Percentiles rank a stretch among this genome's conserved stretches.
phyloP scores from a whole-genome alignment of 2,329 filamentous ascomycete species.

The Plectosphaerella cucumerina region DNA sequence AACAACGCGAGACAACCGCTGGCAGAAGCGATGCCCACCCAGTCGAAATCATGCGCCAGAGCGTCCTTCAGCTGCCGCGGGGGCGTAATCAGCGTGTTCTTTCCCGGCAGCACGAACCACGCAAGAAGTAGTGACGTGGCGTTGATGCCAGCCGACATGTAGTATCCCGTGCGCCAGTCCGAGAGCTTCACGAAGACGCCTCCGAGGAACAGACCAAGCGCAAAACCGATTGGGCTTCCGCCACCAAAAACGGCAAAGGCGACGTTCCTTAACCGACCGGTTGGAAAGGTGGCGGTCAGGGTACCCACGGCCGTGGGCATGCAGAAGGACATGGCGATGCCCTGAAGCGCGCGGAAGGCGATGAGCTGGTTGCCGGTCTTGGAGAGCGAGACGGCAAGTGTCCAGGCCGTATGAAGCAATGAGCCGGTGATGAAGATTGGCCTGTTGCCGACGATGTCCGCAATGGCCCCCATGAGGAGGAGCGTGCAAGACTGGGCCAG shows the following conservation, averaged over 20 bases:
- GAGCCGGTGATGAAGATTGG: constrained; percentile 28
- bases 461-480: constrained; percentile 30
- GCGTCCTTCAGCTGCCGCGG: constrained; percentile 20
- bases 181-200: constrained; percentile 43
- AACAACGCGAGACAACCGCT: constrained; percentile 42
- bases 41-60: constrained; percentile 42
- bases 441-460: constrained; percentile 30
- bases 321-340: constrained; percentile 31
- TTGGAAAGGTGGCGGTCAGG: constrained; percentile 30
- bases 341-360: constrained; percentile 27
- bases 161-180: constrained; percentile 44
- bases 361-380: constrained; percentile 31
- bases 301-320: constrained; percentile 31
- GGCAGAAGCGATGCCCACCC: constrained; percentile 43
- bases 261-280: constrained; percentile 30
- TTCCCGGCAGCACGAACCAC: constrained; percentile 28
- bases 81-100: constrained; percentile 11
- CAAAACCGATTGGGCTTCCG: constrained; percentile 41
- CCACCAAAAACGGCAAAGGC: constrained; percentile 41
- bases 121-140: constrained; percentile 28
- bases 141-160: constrained; percentile 31
- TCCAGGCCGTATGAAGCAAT: constrained; percentile 25
- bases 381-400: constrained; percentile 26
- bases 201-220: constrained; percentile 43
- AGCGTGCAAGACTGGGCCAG: constrained; percentile 24